phyloP scores from a whole-genome alignment of 805 yeast species.

The Teunomyces stri region DNA sequence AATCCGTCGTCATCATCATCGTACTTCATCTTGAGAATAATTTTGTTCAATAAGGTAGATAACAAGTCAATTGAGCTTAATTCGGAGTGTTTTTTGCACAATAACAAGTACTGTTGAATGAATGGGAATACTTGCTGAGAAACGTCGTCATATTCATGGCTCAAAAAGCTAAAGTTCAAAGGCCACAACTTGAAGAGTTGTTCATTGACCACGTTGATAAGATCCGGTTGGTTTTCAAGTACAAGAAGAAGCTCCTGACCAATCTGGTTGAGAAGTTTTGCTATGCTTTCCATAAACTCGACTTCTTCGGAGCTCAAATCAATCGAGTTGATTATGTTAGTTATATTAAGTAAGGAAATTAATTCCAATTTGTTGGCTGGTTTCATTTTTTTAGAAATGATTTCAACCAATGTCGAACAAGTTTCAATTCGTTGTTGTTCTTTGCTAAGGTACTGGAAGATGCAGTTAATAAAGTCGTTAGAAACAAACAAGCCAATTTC shows the following conservation, averaged over 20 bases:
- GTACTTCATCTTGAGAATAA: slow-evolving; percentile 74
- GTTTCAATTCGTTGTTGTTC: slow-evolving; percentile 55
- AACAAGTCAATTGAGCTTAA: slow-evolving; percentile 48
- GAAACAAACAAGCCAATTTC: slow-evolving; percentile 73
- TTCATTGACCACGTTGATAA: slow-evolving; percentile 37
- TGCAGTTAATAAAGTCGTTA: slow-evolving; percentile 51
- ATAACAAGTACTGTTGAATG: slow-evolving; percentile 67
- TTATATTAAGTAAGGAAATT: slow-evolving; percentile 64
- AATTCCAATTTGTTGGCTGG: slow-evolving; percentile 69
- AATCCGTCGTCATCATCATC: slow-evolving; percentile 70
- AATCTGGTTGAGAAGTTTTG: slow-evolving; percentile 69
- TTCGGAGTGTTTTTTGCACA: slow-evolving; percentile 55
- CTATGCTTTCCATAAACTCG: slow-evolving; percentile 73
- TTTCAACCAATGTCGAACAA: slow-evolving; percentile 56
- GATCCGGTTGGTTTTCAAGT: slow-evolving; percentile 47
- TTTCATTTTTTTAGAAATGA: slow-evolving; percentile 75
- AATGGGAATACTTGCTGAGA: slow-evolving; percentile 81
- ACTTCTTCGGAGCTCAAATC: slow-evolving; percentile 40
- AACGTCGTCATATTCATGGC: slow-evolving; percentile 86
- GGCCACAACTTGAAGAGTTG: slow-evolving; percentile 43
- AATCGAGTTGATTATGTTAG: slow-evolving; percentile 44
- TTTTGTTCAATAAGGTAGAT: slow-evolving; percentile 60
- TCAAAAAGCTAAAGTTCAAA: slow-evolving; percentile 62
- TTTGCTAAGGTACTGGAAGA: slow-evolving; percentile 57
- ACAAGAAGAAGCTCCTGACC: slow-evolving; percentile 75